Evolutionary conservation across 768 basidiomycete genomes (phyloP), one percentile per base, ranked within the genome.

Genomic region (Suillus americanus): DNA sequence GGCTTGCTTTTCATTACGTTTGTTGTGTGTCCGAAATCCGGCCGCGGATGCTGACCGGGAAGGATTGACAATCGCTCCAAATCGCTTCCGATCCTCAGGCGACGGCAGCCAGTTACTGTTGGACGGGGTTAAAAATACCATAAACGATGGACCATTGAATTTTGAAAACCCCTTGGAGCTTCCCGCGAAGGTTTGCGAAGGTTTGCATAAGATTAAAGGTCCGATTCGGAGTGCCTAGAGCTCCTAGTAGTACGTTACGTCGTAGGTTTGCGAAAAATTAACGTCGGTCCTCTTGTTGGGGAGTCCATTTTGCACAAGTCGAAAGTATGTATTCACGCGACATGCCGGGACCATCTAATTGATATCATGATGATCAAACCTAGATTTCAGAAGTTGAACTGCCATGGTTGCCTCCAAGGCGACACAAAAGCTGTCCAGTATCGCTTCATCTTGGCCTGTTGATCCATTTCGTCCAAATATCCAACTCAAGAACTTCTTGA

Each of bases 381-480:
- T 20, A n/a, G n/a, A 43, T 46, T 6, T 18, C 40, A 46, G 18
- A 20, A 59, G 8, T 35, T 35, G n/a, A 40, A 73, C 69, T 64
- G 64, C 66, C 57, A 76, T 75, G 73, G 61, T 72, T n/a, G 62
- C 70, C 35, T 72, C 75, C 62, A 81, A 80, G 65, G 73, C 85
- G 16, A 76, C 81, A 0, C 80, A 82, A 64, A 82, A 84, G 70
- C 81, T 92, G 67, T 76, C 74, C 48, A 70, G 75, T 12, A 83
- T 92, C 57, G 89, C 89, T 1, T 76, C 82, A 50, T 73, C 81
- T 45, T 94, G 92, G 90, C 82, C 85, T 18, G 77, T 75, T 14
- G 92, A 94, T 69, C 90, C 90, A 0, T 90, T 94, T 73, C 83
- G 92, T 3, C 91, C 90, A 1, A 88, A 90, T 66, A 71, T 93